Conservation (phyloP, 2,329 filamentous ascomycete genomes). For the Amesomyces nigricolor region DNA sequence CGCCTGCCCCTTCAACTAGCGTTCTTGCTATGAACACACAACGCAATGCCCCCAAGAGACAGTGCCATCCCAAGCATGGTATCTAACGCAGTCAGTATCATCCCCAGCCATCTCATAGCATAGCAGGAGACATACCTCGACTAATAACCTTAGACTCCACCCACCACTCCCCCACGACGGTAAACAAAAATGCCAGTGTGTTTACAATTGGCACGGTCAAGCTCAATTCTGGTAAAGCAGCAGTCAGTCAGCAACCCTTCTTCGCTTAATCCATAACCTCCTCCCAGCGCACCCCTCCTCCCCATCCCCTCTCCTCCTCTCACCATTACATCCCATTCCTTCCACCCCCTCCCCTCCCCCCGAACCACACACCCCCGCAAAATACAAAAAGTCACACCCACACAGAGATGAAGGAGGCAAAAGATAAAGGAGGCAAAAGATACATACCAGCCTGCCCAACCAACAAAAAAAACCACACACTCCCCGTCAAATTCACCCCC, state of each 20-base stretch:
- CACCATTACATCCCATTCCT: neutral
- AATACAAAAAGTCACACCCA: no score
- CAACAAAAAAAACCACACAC: slow-evolving; percentile 92
- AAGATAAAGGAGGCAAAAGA: no score
- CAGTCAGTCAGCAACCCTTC: slow-evolving; percentile 1
- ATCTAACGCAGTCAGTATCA: slow-evolving; percentile 43
- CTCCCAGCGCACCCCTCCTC: no score
- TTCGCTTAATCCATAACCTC: neutral
- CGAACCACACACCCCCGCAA: no score
- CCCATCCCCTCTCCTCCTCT: neutral
- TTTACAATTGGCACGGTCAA: slow-evolving; percentile 94
- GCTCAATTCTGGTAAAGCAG: slow-evolving; percentile 71
- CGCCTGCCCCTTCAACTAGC: neutral
- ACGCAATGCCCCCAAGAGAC: slow-evolving; percentile 71
- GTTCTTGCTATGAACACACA: slow-evolving; percentile 70
- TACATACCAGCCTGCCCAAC: slow-evolving; percentile 83
- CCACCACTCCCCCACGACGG: slow-evolving; percentile 90
- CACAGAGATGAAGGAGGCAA: no score
- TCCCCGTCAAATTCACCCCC: slow-evolving; percentile 83
- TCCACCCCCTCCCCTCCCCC: no score
- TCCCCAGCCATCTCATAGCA: neutral
- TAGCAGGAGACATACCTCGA: slow-evolving; percentile 52
- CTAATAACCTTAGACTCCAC: slow-evolving; percentile 88
- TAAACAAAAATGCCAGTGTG: slow-evolving; percentile 91
- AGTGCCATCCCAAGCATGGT: slow-evolving; percentile 78